Base-by-base conservation (phyloP, 495 filamentous ascomycete genomes). In the Emericellopsis terricola region DNA sequence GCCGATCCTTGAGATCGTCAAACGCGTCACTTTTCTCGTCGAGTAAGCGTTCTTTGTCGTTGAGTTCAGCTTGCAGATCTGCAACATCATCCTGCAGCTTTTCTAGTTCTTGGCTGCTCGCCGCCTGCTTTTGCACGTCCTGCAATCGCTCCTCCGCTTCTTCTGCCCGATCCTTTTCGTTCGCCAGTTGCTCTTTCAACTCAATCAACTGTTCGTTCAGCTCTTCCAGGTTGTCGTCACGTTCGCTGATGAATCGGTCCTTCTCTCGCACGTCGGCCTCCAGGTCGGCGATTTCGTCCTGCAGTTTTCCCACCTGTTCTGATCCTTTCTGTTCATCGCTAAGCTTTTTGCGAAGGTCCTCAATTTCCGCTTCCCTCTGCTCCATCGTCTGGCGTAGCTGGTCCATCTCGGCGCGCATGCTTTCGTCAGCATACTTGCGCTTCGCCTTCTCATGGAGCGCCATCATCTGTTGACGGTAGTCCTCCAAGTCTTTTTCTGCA, bases 371-470 rank as follows among this genome's bases (percentile, higher is more conserved):
- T 24, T 68, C 54, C 38, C 59, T 61, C 8, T 64, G 64, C 35
- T 65, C 55, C 14, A 73, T 46, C 15, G 54, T 37, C 35, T 56
- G 56, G 26, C 63, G 65, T 26, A 78, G 49, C 19, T 59, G 52
- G 28, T 73, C 72, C 33, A 71, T 47, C 51, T 80, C 69, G 39
- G 69, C 69, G 10, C 52, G 62, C 39, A 71, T 65, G 37, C 54
- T 63, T 37, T 71, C 59, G 46, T 84, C 73, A 8, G 68, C 70
- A 41, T 81, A 73, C 46, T 75, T 75, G 42, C 71, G 68, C 51
- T 82, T 79, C 26, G 76, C 65, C 50, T 80, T 81, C 38, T 92
- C 79, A 40, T 70, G 74, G 28, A 85, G 58, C 36, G 93, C 83
- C 24, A 76, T 47, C 32, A 94, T 67, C 53, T 89, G 79, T 38